Evolutionary conservation across 495 filamentous ascomycete species (phyloP), one percentile per base, ranked within the genome.

Genomic region (Staphylotrichum tortipilum): DNA sequence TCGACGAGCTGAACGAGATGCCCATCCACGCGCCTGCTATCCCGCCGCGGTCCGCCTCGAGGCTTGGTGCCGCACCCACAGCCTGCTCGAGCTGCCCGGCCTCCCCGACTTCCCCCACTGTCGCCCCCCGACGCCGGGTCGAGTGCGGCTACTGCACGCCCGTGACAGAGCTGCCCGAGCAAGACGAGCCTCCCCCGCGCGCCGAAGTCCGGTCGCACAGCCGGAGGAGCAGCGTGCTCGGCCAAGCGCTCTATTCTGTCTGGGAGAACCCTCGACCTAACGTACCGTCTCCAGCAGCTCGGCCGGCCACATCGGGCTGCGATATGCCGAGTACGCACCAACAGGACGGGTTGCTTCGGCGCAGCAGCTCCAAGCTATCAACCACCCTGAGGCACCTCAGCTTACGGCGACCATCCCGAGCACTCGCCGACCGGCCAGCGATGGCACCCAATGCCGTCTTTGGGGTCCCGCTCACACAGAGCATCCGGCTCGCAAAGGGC

Each of bases 401-500:
- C 10, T 34, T 51, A 8, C 21, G 51, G 21, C 53, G 49, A 9
- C 35, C 33, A 2, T 23, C 47, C 14, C 26, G 48, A 55, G 21
- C 33, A 54, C 17, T 33, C n/a, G 43, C 18, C n/a, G 52, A 57
- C 18, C 42, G 53, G 5, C 57, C 46, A 12, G 52, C 45, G 4
- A 26, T 40, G 1, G 47, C 49, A 12, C 40, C 58, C 0, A 54
- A 54, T 24, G 46, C 59, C 12, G 61, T 74, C 15, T 74, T 74
- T 35, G 68, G 69, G 9, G 62, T 67, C 8, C 48, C 67, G 0
- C 56, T 74, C 0, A 44, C 61, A 36, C 55, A 59, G 30, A 68
- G 63, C 49, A 71, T 74, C 60, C 56, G 60, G 30, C 50, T 71
- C 11, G 69, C 67, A 15, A 65, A 64, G 29, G 68, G 69, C 3